Base-by-base conservation (phyloP, 192 early-diverging fungal genomes). In the Coemansia sp. region DNA sequence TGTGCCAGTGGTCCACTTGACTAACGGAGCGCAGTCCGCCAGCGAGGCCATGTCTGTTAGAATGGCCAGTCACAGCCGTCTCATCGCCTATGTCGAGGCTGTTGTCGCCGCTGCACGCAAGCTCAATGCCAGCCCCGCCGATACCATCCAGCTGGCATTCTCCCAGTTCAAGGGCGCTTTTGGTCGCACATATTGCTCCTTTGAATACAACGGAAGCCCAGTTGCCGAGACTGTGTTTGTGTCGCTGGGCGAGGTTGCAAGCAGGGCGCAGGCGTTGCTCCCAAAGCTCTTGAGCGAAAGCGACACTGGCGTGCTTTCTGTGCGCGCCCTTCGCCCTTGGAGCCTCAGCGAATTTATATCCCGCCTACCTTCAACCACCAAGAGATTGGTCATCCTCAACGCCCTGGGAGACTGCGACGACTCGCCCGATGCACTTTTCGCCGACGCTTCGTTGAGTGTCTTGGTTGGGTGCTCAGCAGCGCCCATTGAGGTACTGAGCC, bases 241-340 rank as follows among this genome's bases (percentile, higher is more conserved):
- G 0, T 81, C 92, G 16, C 81, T 95, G 36, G 94, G 94, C 24
- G 81, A 89, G 34, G 85, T 85, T 29, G 80, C 87, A 20, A 60
- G 62, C 39, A 68, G 83, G 49, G 86, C 88, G 46, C 73, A 88
- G 58, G 53, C 85, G 18, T 85, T 89, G 27, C 86, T 92, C 38
- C 69, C 79, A 11, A 65, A 64, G 34, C 64, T 89, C 5, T 47
- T 80, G 40, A 69, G 71, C 47, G 38, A 75, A 53, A 41, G 41
- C 68, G 49, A 86, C 27, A 82, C 91, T 36, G 96, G 95, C 34
- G 80, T 94, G 31, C 81, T 98, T 47, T 89, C 86, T 49, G 88
- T 95, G 43, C 91, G 95, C 49, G 76, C 92, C 10, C 88, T 90
- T 77, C 87, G 96, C 22, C 96, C 96, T 13, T 98, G 95, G 95